These are phyloP conservation scores for Fusarium lyarnte DNA, from an alignment of 2,329 filamentous ascomycete genomes.

Conservation along the genomic window DNA sequence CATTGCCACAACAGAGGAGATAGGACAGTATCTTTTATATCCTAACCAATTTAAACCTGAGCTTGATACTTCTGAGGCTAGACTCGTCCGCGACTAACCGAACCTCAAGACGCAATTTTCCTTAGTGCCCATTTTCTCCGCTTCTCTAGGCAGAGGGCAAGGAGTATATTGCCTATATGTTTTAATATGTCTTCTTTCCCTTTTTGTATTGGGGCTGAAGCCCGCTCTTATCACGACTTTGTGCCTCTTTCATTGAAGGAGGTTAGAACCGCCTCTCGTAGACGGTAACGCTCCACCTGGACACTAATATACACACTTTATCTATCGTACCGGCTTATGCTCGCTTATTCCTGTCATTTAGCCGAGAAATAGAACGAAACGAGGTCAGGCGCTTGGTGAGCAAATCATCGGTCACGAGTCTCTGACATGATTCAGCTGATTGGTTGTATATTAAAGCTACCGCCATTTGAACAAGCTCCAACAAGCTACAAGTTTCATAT, in stretches of 20 bases:
- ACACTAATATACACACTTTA: no score
- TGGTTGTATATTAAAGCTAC: not conserved
- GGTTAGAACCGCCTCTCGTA: rapidly evolving
- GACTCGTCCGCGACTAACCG: no score
- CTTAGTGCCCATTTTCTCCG: not conserved
- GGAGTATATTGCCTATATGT: no score
- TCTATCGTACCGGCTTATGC: not conserved
- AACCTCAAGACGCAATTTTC: rapidly evolving
- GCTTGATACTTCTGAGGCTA: not conserved
- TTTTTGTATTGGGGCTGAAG: no score
- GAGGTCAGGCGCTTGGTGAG: not conserved
- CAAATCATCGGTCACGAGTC: rapidly evolving
- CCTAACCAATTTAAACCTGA: rapidly evolving
- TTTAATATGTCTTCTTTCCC: no score
- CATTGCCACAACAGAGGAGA: rapidly evolving
- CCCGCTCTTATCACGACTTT: no score
- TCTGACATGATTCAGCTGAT: rapidly evolving
- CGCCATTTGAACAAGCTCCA: rapidly evolving
- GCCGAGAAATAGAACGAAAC: rapidly evolving
- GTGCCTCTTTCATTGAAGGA: rapidly evolving
- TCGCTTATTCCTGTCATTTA: not conserved
- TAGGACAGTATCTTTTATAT: rapidly evolving
- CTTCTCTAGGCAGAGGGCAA: not conserved
- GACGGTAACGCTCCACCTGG: rapidly evolving
- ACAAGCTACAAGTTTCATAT: not conserved